Conservation (phyloP, 345 rosid species). For the Eucalyptus caleyi region DNA sequence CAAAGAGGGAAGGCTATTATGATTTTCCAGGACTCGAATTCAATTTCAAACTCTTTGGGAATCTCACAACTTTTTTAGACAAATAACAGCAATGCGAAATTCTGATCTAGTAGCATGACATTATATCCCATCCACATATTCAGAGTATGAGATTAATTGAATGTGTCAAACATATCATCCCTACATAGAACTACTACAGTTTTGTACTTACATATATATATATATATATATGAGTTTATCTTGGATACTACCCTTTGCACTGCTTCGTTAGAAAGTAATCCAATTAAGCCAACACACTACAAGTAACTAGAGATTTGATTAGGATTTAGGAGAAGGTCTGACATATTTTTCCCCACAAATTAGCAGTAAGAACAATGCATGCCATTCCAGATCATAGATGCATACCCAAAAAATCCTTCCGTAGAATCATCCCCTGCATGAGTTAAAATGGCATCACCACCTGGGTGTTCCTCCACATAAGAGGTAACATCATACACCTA, state of each 20-base stretch:
- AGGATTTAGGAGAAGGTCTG: background rate
- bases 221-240: background rate
- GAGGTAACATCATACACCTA: conserved; percentile 82
- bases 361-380: background rate
- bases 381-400: background rate
- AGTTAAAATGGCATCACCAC: conserved; percentile 83
- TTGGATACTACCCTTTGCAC: background rate
- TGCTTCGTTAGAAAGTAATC: background rate
- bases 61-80: background rate
- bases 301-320: background rate
- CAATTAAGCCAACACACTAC: background rate
- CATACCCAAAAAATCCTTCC: conserved; percentile 81
- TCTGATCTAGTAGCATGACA: background rate
- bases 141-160: background rate
- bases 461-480: conserved; percentile 94
- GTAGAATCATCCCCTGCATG: conserved; percentile 96
- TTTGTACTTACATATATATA: background rate
- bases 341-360: background rate
- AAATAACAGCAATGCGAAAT: background rate
- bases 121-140: background rate
- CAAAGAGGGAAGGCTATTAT: background rate
- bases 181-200: background rate
- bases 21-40: background rate
- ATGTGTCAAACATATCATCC: background rate
- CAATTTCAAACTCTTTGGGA: background rate